These are phyloP conservation scores for Zizania palustris DNA, from an alignment of 202 grass and related monocot genomes.

Conservation along the genomic window DNA sequence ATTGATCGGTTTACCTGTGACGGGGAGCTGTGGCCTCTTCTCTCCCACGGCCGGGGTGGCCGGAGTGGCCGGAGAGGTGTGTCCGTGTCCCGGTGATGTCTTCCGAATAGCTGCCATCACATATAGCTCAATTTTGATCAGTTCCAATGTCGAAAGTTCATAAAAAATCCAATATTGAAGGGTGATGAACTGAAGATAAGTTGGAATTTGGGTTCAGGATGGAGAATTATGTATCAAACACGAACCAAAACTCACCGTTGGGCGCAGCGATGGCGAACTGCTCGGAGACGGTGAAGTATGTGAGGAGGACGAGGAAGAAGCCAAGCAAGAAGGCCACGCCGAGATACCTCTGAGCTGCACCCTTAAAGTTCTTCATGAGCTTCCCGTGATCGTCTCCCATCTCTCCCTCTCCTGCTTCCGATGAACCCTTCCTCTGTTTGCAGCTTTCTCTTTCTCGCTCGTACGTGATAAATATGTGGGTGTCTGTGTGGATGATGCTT, in stretches of 20 bases:
- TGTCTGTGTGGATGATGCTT: not conserved
- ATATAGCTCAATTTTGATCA: slow-evolving; percentile 5
- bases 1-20: slow-evolving; percentile 29
- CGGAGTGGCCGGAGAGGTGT: not conserved
- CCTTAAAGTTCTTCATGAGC: slow-evolving; percentile 60
- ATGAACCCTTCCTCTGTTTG: slow-evolving; percentile 3
- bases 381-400: slow-evolving; percentile 64
- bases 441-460: not conserved
- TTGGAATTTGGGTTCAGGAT: not conserved
- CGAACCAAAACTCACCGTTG: slow-evolving; percentile 51
- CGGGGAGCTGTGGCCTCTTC: slow-evolving; percentile 26
- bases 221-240: slow-evolving; percentile 20
- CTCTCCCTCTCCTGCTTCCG: not conserved
- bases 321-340: slow-evolving; percentile 65
- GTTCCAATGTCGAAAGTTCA: not conserved
- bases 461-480: slow-evolving; percentile 27
- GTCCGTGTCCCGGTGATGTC: slow-evolving; percentile 32
- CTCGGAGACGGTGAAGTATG: slow-evolving; percentile 80
- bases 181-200: not conserved
- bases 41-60: slow-evolving; percentile 22
- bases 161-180: not conserved
- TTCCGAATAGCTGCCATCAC: slow-evolving; percentile 43
- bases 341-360: slow-evolving; percentile 56
- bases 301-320: slow-evolving; percentile 86
- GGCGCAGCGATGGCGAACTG: slow-evolving; percentile 68